Evolutionary conservation across 768 basidiomycete genomes (phyloP), one percentile per base, ranked within the genome.

Genomic region (Grammothele lineata): DNA sequence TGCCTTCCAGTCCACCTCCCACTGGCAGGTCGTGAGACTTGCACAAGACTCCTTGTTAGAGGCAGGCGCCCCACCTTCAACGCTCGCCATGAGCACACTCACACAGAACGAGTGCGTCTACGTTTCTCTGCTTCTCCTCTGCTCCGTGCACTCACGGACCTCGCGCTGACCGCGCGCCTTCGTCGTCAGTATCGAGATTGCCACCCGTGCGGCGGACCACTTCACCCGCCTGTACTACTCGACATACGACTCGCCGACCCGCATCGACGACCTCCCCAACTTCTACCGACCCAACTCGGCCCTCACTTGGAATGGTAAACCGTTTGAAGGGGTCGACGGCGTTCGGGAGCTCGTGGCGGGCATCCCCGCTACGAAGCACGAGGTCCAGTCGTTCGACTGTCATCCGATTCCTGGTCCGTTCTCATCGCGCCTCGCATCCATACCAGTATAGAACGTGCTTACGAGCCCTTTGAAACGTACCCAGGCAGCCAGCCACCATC

Each of bases 361-460:
- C 43, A 89, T 89, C 82, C 88, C 88, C 2, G 69, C 70, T 17
- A 88, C 89, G 22, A 87, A 81, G 54, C 90, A 92, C 56, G 91
- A 92, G 48, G 75, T 92, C 17, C 85, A 88, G 62, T 89, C 87
- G 15, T 90, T 89, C 54, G 91, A 92, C 62, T 92, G 91, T 57
- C 90, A 92, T 63, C 86, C 91, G 27, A 89, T 92, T 49, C 86
- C 88, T 66, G 87, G 90, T 86, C 22, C 32, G 3, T 26, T 32
- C 11, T 22, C 39, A 24, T 24, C 24, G 30, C 9, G 21, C 47
- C 33, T 45, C 21, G 14, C 42, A 36, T 36, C 25, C 35, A 35
- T 34, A 5, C 14, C 27, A 30, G 21, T 37, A n/a, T n/a, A n/a
- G n/a, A n/a, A n/a, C n/a, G n/a, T 17, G 36, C 15, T 45, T 18